A percentile compares a stretch with the other conserved stretches of the same genome.
These are phyloP conservation scores for Escovopsis sp. DNA, from an alignment of 2,329 filamentous ascomycete genomes.

Conservation along the genomic window DNA sequence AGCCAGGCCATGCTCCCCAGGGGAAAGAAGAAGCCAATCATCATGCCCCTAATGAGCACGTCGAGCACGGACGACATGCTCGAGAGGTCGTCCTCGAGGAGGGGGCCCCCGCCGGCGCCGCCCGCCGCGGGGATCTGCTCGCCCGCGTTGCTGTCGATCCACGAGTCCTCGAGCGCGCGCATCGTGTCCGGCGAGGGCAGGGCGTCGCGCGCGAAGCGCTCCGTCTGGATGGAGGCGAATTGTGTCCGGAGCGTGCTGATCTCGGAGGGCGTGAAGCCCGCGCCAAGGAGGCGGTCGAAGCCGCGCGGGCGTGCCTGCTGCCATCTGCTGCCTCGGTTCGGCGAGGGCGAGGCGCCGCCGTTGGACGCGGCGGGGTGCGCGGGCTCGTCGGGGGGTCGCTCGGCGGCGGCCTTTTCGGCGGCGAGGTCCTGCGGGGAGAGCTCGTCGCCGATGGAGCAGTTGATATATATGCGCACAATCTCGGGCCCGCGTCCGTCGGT, in stretches of 20 bases:
- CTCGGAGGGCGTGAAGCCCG: conserved; percentile 72
- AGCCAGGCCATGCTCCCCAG: conserved; percentile 76
- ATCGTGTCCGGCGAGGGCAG: conserved; percentile 70
- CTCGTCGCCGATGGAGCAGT: conserved; percentile 76
- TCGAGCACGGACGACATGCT: conserved; percentile 49
- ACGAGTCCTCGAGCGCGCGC: conserved; percentile 69
- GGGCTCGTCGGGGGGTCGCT: conserved; percentile 23
- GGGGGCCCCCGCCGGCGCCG: conserved; percentile 2
- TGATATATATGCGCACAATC: conserved; percentile 59
- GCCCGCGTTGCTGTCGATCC: conserved; percentile 60
- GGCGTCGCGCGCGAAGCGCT: conserved; percentile 72
- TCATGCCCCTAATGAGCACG: conserved; percentile 72
- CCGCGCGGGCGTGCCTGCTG: conserved; percentile 40
- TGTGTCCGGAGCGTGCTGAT: conserved; percentile 75
- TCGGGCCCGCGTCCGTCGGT: conserved; percentile 18
- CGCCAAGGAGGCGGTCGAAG: conserved; percentile 71
- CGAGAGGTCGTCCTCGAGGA: conserved; percentile 31
- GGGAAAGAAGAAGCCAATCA: conserved; percentile 93
- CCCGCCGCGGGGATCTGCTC: conserved; percentile 24
- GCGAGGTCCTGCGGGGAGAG: conserved; percentile 56
- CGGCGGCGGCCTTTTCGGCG: conserved; percentile 42
- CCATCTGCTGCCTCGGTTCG: conserved; percentile 3
- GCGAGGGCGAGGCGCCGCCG: conserved; percentile 5
- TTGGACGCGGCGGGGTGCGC: conserved; percentile 26
- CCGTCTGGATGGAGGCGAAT: conserved; percentile 72